Evolutionary conservation across 805 yeast species (phyloP).

Genomic region (Wickerhamomyces queroliae): DNA sequence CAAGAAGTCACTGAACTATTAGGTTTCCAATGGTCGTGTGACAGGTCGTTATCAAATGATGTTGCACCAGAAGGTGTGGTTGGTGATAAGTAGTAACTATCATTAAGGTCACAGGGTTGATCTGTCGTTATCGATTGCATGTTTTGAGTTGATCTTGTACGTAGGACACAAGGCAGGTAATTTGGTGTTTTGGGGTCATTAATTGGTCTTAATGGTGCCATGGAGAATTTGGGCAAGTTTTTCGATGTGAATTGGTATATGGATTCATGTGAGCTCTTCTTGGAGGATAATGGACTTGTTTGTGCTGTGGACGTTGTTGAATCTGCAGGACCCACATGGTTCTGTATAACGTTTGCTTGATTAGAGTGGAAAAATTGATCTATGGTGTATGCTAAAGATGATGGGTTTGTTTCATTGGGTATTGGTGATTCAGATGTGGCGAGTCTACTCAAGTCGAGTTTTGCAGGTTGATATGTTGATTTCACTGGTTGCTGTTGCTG

Average conservation of each 20-base stretch:
- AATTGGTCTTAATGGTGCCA: slow-evolving; percentile 46
- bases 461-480: slow-evolving; percentile 5
- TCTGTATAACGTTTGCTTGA: slow-evolving; percentile 1
- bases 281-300: slow-evolving; percentile 14
- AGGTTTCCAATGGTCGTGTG: slow-evolving; percentile 57
- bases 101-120: not conserved
- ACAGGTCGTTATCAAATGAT: slow-evolving; percentile 1
- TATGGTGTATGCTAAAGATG: slow-evolving; percentile 5
- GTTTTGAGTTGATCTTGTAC: slow-evolving; percentile 28
- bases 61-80: not conserved
- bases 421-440: not conserved
- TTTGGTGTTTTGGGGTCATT: slow-evolving; percentile 68
- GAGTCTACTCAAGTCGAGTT: slow-evolving; percentile 1
- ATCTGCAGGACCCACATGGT: slow-evolving; percentile 4
- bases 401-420: not conserved
- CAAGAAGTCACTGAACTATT: slow-evolving; percentile 55
- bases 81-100: not conserved
- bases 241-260: slow-evolving; percentile 9
- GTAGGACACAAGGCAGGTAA: slow-evolving; percentile 74
- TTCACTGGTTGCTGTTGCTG: not conserved
- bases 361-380: slow-evolving; percentile 6
- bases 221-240: slow-evolving; percentile 13
- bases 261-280: slow-evolving; percentile 18
- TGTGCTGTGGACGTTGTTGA: not conserved
- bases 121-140: not conserved